phyloP scores from a whole-genome alignment of 192 early-diverging fungal genomes.

The Podila epigama region DNA sequence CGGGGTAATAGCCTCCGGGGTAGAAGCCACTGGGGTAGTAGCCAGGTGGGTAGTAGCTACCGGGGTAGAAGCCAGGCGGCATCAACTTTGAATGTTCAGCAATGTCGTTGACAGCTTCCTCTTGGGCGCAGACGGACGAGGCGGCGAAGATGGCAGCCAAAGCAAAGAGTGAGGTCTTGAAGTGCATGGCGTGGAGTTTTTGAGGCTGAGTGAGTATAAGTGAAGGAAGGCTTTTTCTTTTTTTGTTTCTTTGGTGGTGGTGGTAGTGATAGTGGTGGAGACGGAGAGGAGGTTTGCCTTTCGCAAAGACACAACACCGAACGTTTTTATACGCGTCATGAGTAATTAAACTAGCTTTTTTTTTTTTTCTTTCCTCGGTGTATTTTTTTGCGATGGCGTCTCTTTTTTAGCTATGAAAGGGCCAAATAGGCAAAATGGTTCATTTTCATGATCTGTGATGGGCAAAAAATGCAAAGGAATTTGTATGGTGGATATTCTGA shows the following conservation, averaged over 20 bases:
- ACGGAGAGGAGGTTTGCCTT: neutral
- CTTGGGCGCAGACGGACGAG: neutral
- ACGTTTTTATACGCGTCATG: neutral
- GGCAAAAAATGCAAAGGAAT: no score
- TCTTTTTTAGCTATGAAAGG: no score
- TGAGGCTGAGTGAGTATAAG: neutral
- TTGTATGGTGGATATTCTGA: no score
- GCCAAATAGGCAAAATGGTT: no score
- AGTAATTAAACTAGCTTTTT: no score
- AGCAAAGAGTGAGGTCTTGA: slow-evolving; percentile 3
- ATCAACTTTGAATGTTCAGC: neutral
- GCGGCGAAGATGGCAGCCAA: neutral
- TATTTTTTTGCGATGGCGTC: no score
- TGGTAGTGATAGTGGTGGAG: no score
- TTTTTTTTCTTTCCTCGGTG: no score
- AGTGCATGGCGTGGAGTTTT: neutral
- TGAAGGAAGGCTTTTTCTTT: neutral
- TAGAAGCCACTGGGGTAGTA: neutral
- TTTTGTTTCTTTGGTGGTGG: neutral
- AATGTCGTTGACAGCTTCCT: neutral
- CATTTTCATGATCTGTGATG: no score
- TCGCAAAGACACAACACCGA: neutral
- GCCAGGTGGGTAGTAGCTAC: neutral
- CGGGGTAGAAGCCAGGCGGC: no score
- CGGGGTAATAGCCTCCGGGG: neutral